Percentiles rank a stretch among this genome's conserved stretches.
These are phyloP conservation scores for Bipolaris oryzae DNA, from an alignment of 2,329 filamentous ascomycete species.

Conservation along the genomic window DNA sequence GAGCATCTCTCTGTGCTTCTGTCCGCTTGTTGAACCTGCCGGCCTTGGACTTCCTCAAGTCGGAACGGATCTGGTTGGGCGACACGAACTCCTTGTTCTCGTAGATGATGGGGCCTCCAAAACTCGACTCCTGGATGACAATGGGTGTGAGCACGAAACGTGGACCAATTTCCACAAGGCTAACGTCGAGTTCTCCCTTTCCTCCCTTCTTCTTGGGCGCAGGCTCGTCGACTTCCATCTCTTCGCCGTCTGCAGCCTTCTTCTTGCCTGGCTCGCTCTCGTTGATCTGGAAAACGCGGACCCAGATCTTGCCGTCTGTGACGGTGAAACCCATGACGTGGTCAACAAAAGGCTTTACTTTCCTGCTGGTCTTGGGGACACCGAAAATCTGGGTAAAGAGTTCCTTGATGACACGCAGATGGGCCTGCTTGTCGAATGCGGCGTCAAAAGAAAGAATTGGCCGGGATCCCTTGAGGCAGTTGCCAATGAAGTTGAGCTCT, in stretches of 20 bases:
- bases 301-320: conserved; percentile 93
- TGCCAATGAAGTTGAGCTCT: conserved; percentile 94
- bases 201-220: conserved; percentile 55
- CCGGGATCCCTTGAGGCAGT: conserved; percentile 91
- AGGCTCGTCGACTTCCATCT: conserved; percentile 39
- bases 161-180: conserved; percentile 89
- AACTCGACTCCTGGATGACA: conserved; percentile 91
- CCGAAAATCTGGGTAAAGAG: conserved; percentile 89
- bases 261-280: conserved; percentile 72
- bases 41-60: conserved; percentile 77
- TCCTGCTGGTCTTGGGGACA: conserved; percentile 84
- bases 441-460: conserved; percentile 91
- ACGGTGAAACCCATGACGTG: conserved; percentile 92
- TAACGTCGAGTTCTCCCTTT: conserved; percentile 72
- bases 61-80: conserved; percentile 89
- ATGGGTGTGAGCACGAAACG: conserved; percentile 93
- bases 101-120: conserved; percentile 95
- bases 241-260: conserved; percentile 49
- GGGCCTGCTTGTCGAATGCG: conserved; percentile 79
- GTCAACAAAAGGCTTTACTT: conserved; percentile 94
- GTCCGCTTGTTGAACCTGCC: conserved; percentile 76
- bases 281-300: conserved; percentile 90
- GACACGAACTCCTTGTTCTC: conserved; percentile 98
- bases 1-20: conserved; percentile 73
- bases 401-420: conserved; percentile 85